Evolutionary conservation across 116 monocot species (phyloP), one percentile per base, ranked within the genome.

Genomic region (Dioscorea cayenensis): DNA sequence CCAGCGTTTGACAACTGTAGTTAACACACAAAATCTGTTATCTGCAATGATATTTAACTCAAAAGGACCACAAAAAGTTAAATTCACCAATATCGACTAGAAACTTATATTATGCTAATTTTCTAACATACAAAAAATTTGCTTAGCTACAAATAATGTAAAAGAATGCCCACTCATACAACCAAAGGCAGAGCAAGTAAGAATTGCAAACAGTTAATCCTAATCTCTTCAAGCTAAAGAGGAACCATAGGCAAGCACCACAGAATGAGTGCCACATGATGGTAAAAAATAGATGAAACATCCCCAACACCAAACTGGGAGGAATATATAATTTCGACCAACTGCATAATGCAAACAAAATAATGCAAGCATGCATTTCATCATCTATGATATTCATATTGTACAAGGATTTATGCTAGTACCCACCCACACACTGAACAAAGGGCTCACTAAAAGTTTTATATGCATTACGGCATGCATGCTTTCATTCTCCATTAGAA

Each of bases 1-100:
- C 97, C 97, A 71, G 93, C 88, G 77, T 83, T 90, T 35, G 97
- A 88, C 61, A 97, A 74, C 97, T 97, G 83, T 67, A 55, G 14
- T 18, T 18, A 55, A 55, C n/a, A 55, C n/a, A 55, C 10, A 55
- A 16, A 55, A 55, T n/a, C 17, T 19, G 55, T 12, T 9, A 43
- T 8, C 43, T 55, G 10, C 5, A 0, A 55, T 5, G 5, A 0
- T 55, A 55, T 16, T 55, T 55, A n/a, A 16, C 55, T 16, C n/a
- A n/a, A n/a, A 55, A 55, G 55, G 17, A 55, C 16, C n/a, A 55
- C 13, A 55, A 55, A 55, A 0, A 55, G n/a, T 16, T 12, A n/a
- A 55, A 16, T 43, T 55, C 55, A 55, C 55, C n/a, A n/a, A 16
- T 55, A 19, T 55, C 4, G 1, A 16, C 3, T 18, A 55, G n/a